Percentiles rank a stretch among this genome's conserved stretches.
Evolutionary conservation across 2,329 filamentous ascomycete genomes (phyloP).

Genomic region (Neofusicoccum parvum): DNA sequence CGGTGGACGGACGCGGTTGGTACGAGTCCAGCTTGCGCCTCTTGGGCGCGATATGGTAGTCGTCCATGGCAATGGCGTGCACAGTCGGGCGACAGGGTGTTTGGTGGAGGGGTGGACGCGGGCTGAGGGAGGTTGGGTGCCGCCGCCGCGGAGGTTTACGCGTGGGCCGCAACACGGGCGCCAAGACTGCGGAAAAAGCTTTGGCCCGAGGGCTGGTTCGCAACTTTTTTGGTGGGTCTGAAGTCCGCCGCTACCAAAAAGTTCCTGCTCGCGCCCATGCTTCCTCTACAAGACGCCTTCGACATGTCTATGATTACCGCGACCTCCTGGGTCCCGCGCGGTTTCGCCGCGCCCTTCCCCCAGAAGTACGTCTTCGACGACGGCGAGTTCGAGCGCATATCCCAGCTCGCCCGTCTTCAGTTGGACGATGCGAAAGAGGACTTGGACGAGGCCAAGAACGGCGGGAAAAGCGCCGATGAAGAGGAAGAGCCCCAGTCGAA

Average conservation of each 20-base stretch:
- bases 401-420: slow-evolving; percentile 61
- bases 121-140: neutral
- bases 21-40: slow-evolving; percentile 68
- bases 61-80: slow-evolving; percentile 38
- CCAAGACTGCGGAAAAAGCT: slow-evolving; percentile 9
- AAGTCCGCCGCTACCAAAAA: neutral
- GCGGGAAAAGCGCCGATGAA: slow-evolving; percentile 31
- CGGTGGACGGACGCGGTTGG: slow-evolving; percentile 58
- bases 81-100: neutral
- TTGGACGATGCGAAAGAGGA: slow-evolving; percentile 91
- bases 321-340: slow-evolving; percentile 56
- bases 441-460: slow-evolving; percentile 58
- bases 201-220: slow-evolving; percentile 3
- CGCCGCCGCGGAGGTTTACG: slow-evolving; percentile 15
- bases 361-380: slow-evolving; percentile 55
- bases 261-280: neutral
- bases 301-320: slow-evolving; percentile 60
- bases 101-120: neutral
- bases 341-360: slow-evolving; percentile 53
- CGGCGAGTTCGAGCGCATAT: slow-evolving; percentile 54
- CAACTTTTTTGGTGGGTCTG: slow-evolving; percentile 12
- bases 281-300: neutral
- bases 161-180: neutral
- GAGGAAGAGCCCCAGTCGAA: slow-evolving; percentile 28
- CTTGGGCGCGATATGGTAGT: slow-evolving; percentile 57